These are phyloP conservation scores for Arabidopsis arenosa DNA, from an alignment of 345 rosid species.

Conservation along the genomic window DNA sequence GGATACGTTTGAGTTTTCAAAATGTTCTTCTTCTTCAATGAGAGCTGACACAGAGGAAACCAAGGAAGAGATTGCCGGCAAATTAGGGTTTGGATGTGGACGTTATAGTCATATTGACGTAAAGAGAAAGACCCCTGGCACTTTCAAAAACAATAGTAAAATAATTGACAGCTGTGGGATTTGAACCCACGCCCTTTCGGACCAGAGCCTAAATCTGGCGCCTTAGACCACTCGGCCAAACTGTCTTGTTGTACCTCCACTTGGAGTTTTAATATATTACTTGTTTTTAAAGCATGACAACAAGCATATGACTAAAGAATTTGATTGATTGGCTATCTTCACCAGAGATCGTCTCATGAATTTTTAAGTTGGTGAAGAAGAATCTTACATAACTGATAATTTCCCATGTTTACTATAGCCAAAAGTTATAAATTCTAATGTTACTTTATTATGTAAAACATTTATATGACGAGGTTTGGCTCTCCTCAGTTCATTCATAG, in stretches of 20 bases:
- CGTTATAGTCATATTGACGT: slow-evolving; percentile 26
- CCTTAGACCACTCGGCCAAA: slow-evolving; percentile 99
- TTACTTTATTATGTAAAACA: slow-evolving; percentile 16
- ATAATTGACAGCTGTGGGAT: slow-evolving; percentile 86
- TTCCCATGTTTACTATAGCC: neutral
- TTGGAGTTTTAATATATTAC: too few relatives aligned
- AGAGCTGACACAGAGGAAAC: slow-evolving; percentile 1
- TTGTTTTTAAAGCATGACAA: too few relatives aligned
- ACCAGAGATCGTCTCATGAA: too few relatives aligned
- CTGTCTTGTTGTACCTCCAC: slow-evolving; percentile 44
- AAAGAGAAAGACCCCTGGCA: neutral
- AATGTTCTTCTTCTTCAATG: slow-evolving; percentile 25
- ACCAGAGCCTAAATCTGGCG: slow-evolving; percentile 99
- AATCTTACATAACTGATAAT: neutral
- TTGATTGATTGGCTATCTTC: too few relatives aligned
- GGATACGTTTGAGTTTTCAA: neutral
- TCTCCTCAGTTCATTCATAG: slow-evolving; percentile 23
- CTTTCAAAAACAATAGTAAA: neutral
- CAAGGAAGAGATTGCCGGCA: neutral
- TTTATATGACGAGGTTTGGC: slow-evolving; percentile 27
- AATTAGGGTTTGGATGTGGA: slow-evolving; percentile 21
- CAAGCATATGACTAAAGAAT: too few relatives aligned
- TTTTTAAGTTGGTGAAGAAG: too few relatives aligned
- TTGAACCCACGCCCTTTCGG: slow-evolving; percentile 99
- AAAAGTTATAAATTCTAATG: neutral